These are phyloP conservation scores for Theobroma cacao DNA, from an alignment of 345 rosid species.

Conservation along the genomic window DNA sequence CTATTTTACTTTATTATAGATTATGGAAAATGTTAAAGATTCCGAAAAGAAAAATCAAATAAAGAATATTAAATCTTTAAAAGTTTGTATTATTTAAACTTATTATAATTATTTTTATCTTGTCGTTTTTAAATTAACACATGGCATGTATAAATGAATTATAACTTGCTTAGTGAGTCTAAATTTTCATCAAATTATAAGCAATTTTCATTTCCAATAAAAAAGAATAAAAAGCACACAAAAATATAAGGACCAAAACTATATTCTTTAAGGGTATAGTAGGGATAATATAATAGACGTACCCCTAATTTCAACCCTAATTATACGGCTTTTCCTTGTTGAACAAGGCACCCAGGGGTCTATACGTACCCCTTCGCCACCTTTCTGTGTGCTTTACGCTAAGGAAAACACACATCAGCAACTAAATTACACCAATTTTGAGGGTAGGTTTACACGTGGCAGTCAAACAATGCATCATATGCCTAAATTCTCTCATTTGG, in stretches of 20 bases:
- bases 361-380: neutral
- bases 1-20: neutral
- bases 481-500: constrained; percentile 1
- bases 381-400: neutral
- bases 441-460: constrained; percentile 19
- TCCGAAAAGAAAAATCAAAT: no score
- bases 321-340: neutral
- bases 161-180: neutral
- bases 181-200: neutral
- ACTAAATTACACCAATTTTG: constrained; percentile 13
- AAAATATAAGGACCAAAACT: neutral
- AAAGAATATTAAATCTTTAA: no score
- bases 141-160: neutral
- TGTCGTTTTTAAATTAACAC: no score
- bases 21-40: no score
- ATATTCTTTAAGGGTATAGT: neutral
- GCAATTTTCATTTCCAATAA: neutral
- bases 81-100: no score
- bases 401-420: neutral
- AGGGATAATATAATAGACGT: neutral
- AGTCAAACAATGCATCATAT: neutral
- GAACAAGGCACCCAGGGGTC: neutral
- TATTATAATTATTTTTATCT: no score
- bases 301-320: neutral
- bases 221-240: neutral